phyloP scores from a whole-genome alignment of 179 eudicot genomes.

The Spinacia oleracea region DNA sequence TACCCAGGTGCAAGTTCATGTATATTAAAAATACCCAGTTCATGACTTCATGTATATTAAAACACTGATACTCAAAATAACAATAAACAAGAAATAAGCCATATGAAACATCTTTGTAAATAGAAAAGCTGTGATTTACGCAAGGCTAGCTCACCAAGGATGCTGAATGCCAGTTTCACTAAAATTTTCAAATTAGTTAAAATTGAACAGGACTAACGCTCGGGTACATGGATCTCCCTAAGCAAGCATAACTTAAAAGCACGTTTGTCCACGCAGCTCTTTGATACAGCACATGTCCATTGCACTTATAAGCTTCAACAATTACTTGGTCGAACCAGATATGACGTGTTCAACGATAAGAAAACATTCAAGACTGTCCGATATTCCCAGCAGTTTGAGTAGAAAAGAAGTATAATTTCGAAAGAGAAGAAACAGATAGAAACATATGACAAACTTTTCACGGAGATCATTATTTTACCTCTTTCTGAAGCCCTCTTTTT shows the following conservation, averaged over 20 bases:
- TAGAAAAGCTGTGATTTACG: not conserved
- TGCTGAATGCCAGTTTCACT: not conserved
- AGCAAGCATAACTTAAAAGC: not conserved
- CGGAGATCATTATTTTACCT: slow-evolving; percentile 45
- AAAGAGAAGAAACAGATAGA: not conserved
- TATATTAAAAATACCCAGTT: not conserved
- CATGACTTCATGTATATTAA: not conserved
- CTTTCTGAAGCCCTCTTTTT: slow-evolving; percentile 84
- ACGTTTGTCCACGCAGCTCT: not conserved
- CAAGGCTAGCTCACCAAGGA: not conserved
- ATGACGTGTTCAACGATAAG: not conserved
- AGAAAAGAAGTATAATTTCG: not conserved
- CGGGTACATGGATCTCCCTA: not conserved
- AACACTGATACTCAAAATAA: not conserved
- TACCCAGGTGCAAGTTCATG: no score
- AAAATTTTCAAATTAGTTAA: not conserved
- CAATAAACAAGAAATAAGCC: not conserved
- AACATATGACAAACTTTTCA: not conserved
- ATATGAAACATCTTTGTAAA: not conserved
- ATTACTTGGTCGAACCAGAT: not conserved
- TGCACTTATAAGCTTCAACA: not conserved
- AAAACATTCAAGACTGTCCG: not conserved
- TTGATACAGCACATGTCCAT: not conserved
- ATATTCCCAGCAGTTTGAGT: not conserved
- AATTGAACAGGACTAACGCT: not conserved